Conservation (phyloP, 371 early-diverging fungal species). For the Mucor piriformis region DNA sequence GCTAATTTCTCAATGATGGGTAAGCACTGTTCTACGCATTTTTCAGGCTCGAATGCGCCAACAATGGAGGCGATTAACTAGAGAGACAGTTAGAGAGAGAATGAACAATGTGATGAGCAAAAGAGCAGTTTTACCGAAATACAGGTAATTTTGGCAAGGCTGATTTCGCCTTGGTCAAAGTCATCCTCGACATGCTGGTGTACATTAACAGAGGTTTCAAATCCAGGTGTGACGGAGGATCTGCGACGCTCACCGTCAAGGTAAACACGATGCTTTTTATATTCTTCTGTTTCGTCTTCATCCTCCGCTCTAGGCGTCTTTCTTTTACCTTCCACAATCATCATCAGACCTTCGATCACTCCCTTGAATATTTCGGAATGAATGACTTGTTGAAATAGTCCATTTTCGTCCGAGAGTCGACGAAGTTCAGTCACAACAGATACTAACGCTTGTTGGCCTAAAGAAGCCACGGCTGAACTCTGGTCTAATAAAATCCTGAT, state of each 20-base stretch:
- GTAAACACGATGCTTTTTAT: slow-evolving; percentile 22
- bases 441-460: slow-evolving; percentile 47
- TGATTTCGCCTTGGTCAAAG: slow-evolving; percentile 54
- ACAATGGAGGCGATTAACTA: slow-evolving; percentile 59
- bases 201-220: slow-evolving; percentile 25
- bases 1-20: slow-evolving; percentile 58
- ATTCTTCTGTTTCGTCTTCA: slow-evolving; percentile 6
- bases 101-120: background rate
- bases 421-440: slow-evolving; percentile 51
- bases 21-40: slow-evolving; percentile 50
- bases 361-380: slow-evolving; percentile 60
- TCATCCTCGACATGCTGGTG: slow-evolving; percentile 30
- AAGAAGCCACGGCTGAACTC: slow-evolving; percentile 46
- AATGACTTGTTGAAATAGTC: slow-evolving; percentile 38
- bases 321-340: slow-evolving; percentile 39
- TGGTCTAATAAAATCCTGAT: slow-evolving; percentile 51
- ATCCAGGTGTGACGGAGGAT: slow-evolving; percentile 29
- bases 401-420: slow-evolving; percentile 20
- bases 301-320: slow-evolving; percentile 12
- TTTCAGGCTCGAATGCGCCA: slow-evolving; percentile 46
- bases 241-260: slow-evolving; percentile 18
- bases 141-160: slow-evolving; percentile 61
- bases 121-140: slow-evolving; percentile 54
- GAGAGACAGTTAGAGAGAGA: background rate
- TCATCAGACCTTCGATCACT: slow-evolving; percentile 49